Conservation (phyloP, 176 grass and related monocot species). For the Themeda triandra region DNA sequence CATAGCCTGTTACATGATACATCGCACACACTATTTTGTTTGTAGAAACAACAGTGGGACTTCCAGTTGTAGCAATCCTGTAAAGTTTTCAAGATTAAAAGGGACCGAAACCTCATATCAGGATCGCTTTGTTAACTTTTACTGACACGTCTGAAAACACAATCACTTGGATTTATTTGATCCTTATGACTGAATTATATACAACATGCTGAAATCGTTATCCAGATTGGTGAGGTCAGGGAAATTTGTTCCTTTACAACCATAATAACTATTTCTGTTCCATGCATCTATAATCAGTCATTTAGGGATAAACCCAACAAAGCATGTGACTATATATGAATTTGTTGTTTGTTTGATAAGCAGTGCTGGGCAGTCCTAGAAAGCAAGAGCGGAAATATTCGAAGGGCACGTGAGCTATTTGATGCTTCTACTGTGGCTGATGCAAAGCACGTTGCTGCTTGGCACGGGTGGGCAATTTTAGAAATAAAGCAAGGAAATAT, state of each 20-base stretch:
- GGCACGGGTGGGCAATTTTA: conserved; percentile 97
- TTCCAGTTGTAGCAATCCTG: not conserved
- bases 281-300: not conserved
- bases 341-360: conserved; percentile 28
- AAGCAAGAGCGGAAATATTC: conserved; percentile 78
- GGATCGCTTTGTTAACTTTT: not conserved
- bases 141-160: not conserved
- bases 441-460: conserved; percentile 81
- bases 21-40: not conserved
- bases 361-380: conserved; percentile 99
- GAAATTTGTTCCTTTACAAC: not conserved
- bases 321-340: not conserved
- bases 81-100: not conserved
- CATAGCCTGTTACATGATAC: not conserved
- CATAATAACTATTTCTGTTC: not conserved
- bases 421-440: conserved; percentile 94
- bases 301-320: conserved; percentile 15
- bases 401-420: conserved; percentile 86
- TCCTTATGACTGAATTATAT: not conserved
- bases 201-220: not conserved
- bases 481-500: conserved; percentile 98
- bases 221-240: not conserved
- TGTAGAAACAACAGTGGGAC: not conserved
- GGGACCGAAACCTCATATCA: not conserved
- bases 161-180: not conserved